These are phyloP conservation scores for Leishmania aethiopica DNA, from an alignment of 208 protist species.

Conservation along the genomic window DNA sequence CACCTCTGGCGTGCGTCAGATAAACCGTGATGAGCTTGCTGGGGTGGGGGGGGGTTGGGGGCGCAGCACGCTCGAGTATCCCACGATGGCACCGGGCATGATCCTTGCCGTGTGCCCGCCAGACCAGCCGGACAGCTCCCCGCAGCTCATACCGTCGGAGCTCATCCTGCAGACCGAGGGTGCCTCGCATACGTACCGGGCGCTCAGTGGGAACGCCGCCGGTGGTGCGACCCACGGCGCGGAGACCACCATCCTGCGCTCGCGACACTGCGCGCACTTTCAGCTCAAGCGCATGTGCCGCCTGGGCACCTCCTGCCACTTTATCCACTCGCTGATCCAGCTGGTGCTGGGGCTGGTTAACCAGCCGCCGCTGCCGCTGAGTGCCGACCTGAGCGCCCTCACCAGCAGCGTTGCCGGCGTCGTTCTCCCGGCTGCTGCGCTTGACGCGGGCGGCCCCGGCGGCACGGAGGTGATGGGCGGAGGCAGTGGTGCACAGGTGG, in stretches of 20 bases:
- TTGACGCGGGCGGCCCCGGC: not conserved
- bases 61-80: conserved; percentile 53
- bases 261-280: conserved; percentile 80
- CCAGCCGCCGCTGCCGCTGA: conserved; percentile 24
- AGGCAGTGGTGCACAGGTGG: not conserved
- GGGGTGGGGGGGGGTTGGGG: too few relatives aligned
- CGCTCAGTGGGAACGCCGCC: conserved; percentile 3
- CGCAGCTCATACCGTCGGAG: conserved; percentile 61
- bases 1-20: conserved; percentile 11
- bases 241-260: conserved; percentile 27
- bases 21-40: conserved; percentile 31
- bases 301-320: conserved; percentile 55
- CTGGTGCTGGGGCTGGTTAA: conserved; percentile 51
- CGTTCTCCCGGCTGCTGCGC: not conserved
- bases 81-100: conserved; percentile 46
- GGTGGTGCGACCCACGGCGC: conserved; percentile 3
- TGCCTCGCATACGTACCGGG: conserved; percentile 34
- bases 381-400: not conserved
- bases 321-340: conserved; percentile 75
- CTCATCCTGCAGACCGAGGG: conserved; percentile 61
- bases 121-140: conserved; percentile 47
- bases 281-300: conserved; percentile 85
- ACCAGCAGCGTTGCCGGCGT: conserved; percentile 8
- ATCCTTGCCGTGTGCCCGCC: conserved; percentile 62
- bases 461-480: not conserved